phyloP scores from a whole-genome alignment of 208 protist genomes.

The Leishmania arabica region DNA sequence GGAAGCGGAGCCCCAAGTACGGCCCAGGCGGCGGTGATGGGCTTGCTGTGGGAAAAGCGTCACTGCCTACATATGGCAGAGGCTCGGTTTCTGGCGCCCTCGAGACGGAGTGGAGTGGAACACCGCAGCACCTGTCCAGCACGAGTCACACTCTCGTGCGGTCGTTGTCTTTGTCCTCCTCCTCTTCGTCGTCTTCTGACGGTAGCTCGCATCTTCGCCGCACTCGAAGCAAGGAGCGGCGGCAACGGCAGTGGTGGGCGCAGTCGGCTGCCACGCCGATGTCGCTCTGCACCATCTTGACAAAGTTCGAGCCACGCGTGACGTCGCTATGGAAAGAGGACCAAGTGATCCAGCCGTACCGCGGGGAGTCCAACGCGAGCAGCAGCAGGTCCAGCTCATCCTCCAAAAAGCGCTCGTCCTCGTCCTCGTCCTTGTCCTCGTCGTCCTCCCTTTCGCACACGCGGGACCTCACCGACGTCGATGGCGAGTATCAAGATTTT shows the following conservation, averaged over 20 bases:
- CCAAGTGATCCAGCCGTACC: constrained; percentile 75
- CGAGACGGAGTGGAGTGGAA: constrained; percentile 25
- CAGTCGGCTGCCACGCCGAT: constrained; percentile 42
- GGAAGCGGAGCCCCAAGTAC: background rate
- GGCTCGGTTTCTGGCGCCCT: background rate
- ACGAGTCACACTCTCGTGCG: constrained; percentile 9
- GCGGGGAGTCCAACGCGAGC: constrained; percentile 49
- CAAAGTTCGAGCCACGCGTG: constrained; percentile 51
- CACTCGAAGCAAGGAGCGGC: constrained; percentile 16
- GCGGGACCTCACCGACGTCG: constrained; percentile 8
- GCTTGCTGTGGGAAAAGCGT: background rate
- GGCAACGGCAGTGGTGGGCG: constrained; percentile 24
- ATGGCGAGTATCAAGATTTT: constrained; percentile 56
- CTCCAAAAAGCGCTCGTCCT: constrained; percentile 27
- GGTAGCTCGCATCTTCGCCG: constrained; percentile 13
- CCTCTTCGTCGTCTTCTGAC: constrained; percentile 19
- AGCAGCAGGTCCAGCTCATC: constrained; percentile 21
- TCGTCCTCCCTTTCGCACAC: constrained; percentile 7
- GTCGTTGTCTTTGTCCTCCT: constrained; percentile 22
- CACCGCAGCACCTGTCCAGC: constrained; percentile 28
- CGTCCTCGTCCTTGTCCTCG: constrained; percentile 15
- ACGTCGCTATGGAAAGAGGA: constrained; percentile 62
- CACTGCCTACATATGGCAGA: background rate
- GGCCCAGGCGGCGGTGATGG: background rate
- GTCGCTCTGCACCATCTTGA: constrained; percentile 70